A percentile compares a stretch with the other conserved stretches of the same genome.
phyloP scores from a whole-genome alignment of 768 basidiomycete genomes.

The Crucibulum laeve region DNA sequence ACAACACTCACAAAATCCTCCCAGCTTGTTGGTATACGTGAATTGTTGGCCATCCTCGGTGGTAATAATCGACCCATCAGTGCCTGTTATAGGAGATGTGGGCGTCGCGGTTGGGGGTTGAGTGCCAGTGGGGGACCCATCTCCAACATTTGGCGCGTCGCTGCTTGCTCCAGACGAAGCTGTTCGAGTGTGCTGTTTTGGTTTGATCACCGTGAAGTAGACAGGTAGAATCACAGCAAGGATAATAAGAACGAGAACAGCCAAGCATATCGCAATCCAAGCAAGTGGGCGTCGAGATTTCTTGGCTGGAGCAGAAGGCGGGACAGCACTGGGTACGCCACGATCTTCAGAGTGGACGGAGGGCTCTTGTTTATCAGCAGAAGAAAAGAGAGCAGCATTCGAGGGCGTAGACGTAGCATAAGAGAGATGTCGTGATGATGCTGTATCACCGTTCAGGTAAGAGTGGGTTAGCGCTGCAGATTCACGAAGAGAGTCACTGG shows the following conservation, averaged over 20 bases:
- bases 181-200: conserved; percentile 19
- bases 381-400: too few species aligned
- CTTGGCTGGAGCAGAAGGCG: conserved; percentile 2
- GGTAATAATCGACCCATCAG: conserved; percentile 64
- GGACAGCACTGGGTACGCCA: not conserved
- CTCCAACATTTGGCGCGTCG: conserved; percentile 7
- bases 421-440: too few species aligned
- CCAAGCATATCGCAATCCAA: conserved; percentile 26
- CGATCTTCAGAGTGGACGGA: not conserved
- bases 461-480: too few species aligned
- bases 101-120: conserved; percentile 4
- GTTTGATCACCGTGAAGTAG: conserved; percentile 53
- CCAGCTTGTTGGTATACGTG: conserved; percentile 74
- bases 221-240: conserved; percentile 54
- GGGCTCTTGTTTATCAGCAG: not conserved
- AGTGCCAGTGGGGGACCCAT: not conserved
- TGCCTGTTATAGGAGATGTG: conserved; percentile 39
- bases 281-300: conserved; percentile 12
- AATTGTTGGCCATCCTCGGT: conserved; percentile 68
- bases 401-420: too few species aligned
- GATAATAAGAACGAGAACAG: conserved; percentile 29
- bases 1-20: conserved; percentile 59
- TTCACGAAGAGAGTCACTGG: too few species aligned
- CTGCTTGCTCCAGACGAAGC: conserved; percentile 2
- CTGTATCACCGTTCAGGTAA: too few species aligned